Evolutionary conservation across 1,284 basidiomycete genomes (phyloP), one percentile per base, ranked within the genome.

Genomic region (Golubevia sp.): DNA sequence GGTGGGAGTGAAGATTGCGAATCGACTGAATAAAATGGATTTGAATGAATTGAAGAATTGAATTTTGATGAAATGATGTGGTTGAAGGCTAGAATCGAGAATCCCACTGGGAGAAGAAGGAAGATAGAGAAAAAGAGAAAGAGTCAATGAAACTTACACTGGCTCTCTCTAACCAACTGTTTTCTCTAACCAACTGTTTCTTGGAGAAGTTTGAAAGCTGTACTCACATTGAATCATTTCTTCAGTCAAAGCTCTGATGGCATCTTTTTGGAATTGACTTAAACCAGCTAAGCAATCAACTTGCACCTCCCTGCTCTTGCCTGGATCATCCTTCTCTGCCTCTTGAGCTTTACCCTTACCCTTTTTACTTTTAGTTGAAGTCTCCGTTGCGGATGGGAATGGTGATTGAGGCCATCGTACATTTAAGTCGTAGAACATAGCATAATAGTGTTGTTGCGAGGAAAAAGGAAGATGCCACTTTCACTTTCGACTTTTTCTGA

Each of bases 61-160:
- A 70, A 79, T 13, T 66, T 62, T 15, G 67, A 68, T 1, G 67
- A 53, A 3, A 81, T 71, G 15, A 68, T 61, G 53, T 73, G 66
- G 55, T 81, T 82, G 62, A 72, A 81, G 4, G 78, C 79, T 11
- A 81, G 58, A 3, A 61, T 60, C 3, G 64, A 56, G 55, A 76
- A 82, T 0, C 75, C 73, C 8, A 82, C 62, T 68, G 49, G 1
- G 23, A 8, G 58, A 57, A 27, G 34, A 49, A 49, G 49, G 27
- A 2, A 3, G 20, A 30, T 15, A 21, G 23, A 54, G 24, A 67
- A 49, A 67, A 57, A 5, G 54, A 55, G 27, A 76, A 65, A 51
- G 74, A 71, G 23, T 74, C 61, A 13, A 56, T 58, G 0, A 72
- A 23, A 7, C 50, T 13, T 52, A 7, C 21, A 7, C 11, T 52